Conservation (phyloP, 164 flowering plant genomes). For the Pachysandra terminalis region DNA sequence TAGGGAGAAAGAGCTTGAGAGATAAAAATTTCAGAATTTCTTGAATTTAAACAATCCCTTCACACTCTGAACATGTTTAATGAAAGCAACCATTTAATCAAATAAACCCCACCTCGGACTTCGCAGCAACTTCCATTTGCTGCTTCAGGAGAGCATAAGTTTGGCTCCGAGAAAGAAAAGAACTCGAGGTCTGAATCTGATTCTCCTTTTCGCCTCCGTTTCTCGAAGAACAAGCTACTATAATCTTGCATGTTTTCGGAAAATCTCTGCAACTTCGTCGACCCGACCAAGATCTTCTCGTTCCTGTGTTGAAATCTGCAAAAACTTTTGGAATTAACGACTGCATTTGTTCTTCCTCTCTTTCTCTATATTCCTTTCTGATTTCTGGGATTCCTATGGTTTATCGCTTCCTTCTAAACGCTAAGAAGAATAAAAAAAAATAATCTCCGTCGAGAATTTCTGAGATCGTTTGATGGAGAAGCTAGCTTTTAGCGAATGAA, state of each 20-base stretch:
- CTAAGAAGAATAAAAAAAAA: too few relatives aligned
- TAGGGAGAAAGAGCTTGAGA: too few relatives aligned
- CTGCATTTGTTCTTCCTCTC: conserved; percentile 35
- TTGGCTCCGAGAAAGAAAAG: conserved; percentile 62
- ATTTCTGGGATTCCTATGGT: background rate
- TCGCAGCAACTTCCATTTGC: conserved; percentile 86
- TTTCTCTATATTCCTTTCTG: background rate
- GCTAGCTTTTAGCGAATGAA: background rate
- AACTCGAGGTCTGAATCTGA: conserved; percentile 22
- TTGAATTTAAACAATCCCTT: background rate
- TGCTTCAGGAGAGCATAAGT: conserved; percentile 81
- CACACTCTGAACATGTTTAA: too few relatives aligned
- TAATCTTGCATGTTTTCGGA: conserved; percentile 27
- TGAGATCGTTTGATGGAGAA: background rate
- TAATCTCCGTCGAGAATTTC: background rate
- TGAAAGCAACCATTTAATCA: too few relatives aligned
- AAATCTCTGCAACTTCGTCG: conserved; percentile 8
- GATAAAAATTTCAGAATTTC: too few relatives aligned
- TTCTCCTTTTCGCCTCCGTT: conserved; percentile 31
- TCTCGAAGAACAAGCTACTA: conserved; percentile 46
- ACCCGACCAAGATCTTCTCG: conserved; percentile 8
- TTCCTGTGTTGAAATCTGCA: conserved; percentile 27
- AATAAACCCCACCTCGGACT: conserved; percentile 57
- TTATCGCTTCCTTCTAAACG: background rate
- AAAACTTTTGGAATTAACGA: conserved; percentile 36